Evolutionary conservation across 2,329 filamentous ascomycete species (phyloP).

Genomic region (Claviceps monticola): DNA sequence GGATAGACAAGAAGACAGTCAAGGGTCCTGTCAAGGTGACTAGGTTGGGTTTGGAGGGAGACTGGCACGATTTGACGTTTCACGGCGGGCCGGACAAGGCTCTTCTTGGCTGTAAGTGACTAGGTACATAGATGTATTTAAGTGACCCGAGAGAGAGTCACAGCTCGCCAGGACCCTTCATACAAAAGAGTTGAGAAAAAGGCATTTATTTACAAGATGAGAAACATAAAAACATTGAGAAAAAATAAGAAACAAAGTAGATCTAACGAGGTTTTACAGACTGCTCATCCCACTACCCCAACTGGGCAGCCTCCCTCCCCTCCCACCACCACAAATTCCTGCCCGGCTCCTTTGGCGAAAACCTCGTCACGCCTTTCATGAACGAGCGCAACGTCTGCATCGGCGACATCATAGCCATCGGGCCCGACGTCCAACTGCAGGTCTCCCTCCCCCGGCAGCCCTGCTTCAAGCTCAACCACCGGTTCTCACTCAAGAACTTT

Average conservation of each 20-base stretch:
- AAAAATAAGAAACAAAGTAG: no score
- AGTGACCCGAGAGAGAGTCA: no score
- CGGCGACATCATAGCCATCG: conserved; percentile 43
- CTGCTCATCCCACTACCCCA: conserved; percentile 42
- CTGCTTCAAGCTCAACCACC: conserved; percentile 54
- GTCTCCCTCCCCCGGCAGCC: conserved; percentile 49
- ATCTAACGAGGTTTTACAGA: conserved; percentile 20
- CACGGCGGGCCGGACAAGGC: conserved; percentile 53
- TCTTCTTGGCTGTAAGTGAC: conserved; percentile 37
- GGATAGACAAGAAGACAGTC: conserved; percentile 40
- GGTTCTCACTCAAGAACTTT: conserved; percentile 49
- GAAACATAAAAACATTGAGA: no score
- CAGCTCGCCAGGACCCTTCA: no score
- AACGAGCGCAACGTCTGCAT: conserved; percentile 54
- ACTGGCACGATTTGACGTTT: conserved; percentile 48
- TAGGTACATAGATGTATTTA: neutral
- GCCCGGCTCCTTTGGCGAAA: conserved; percentile 50
- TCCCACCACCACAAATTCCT: conserved; percentile 34
- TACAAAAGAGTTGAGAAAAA: no score
- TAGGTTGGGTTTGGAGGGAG: conserved; percentile 37
- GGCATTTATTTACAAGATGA: no score
- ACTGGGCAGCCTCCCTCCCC: conserved; percentile 41
- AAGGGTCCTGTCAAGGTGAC: conserved; percentile 30
- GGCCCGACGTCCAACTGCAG: conserved; percentile 37
- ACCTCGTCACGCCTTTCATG: conserved; percentile 42